Evolutionary conservation across 768 basidiomycete genomes (phyloP), one percentile per base, ranked within the genome.

Genomic region (Hemileccinum impolitum): DNA sequence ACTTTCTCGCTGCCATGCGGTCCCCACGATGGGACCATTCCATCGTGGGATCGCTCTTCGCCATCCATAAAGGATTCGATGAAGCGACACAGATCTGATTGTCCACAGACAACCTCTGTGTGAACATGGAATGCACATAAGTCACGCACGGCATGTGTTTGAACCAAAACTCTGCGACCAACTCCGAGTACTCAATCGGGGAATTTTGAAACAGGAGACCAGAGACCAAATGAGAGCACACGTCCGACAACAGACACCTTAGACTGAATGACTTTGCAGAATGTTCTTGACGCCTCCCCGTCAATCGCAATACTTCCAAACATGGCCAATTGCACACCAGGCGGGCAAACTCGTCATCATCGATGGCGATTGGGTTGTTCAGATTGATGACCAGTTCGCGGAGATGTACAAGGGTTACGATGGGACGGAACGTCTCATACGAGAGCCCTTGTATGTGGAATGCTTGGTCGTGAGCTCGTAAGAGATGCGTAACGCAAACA

Each of bases 261-360:
- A 52, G 18, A 11, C 35, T 47, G 25, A 52, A 32, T 13, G 31
- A 23, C 17, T 48, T 48, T n/a, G 23, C 18, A 17, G 47, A 30
- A n/a, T 43, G 23, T 4, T 34, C 47, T 18, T 26, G 31, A 11
- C 21, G 31, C 32, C 1, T 14, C 18, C 47, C 39, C 23, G 19
- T 14, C 17, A 48, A 26, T 14, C 23, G 23, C 5, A 50, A 36
- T 9, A 23, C n/a, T 25, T 26, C 15, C 14, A 50, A 37, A 17
- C 3, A 10, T 5, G 50, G 50, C 50, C 50, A 54, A 17, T 44
- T 31, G 6, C 17, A 26, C 14, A 45, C 44, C 14, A 51, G 17
- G 25, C 6, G 13, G 0, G 35, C 31, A 11, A 53, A 39, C 17
- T 43, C 45, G 0, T 37, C 37, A 4, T 54, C 50, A 3, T 40